phyloP scores from a whole-genome alignment of 495 filamentous ascomycete genomes.

The Bombardia bombarda region DNA sequence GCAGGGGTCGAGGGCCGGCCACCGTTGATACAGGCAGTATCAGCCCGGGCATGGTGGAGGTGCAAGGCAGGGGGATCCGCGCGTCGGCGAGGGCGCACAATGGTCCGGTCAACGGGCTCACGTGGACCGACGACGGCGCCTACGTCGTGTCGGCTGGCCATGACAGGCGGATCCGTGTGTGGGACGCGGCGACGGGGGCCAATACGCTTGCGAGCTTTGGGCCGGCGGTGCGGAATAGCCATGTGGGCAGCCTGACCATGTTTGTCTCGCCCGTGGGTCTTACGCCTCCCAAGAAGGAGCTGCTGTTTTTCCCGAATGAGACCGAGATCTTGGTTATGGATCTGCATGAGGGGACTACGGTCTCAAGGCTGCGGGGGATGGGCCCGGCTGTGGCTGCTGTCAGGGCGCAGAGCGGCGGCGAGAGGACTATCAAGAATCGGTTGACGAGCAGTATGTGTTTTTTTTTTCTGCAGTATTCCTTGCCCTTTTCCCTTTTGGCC shows the following conservation, averaged over 20 bases:
- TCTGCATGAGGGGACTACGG: slow-evolving; percentile 61
- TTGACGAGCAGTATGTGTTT: slow-evolving; percentile 43
- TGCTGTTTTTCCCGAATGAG: slow-evolving; percentile 71
- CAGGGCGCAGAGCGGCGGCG: slow-evolving; percentile 22
- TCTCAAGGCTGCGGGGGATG: slow-evolving; percentile 59
- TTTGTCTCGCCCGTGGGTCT: slow-evolving; percentile 49
- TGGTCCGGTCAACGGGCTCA: slow-evolving; percentile 72
- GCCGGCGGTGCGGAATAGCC: slow-evolving; percentile 62
- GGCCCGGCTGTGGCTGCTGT: slow-evolving; percentile 42
- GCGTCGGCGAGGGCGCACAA: slow-evolving; percentile 57
- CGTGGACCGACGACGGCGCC: slow-evolving; percentile 71
- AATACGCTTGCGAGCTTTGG: slow-evolving; percentile 83
- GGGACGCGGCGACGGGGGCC: slow-evolving; percentile 68
- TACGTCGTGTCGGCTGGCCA: slow-evolving; percentile 72
- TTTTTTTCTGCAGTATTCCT: neutral
- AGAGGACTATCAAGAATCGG: slow-evolving; percentile 43
- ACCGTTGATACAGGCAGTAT: too few relatives aligned
- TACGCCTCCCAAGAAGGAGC: slow-evolving; percentile 44
- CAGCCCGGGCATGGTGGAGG: slow-evolving; percentile 35
- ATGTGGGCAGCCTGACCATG: slow-evolving; percentile 55
- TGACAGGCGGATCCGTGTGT: slow-evolving; percentile 74
- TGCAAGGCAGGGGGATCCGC: slow-evolving; percentile 37
- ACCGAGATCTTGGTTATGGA: slow-evolving; percentile 70
- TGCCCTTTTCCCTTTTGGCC: too few relatives aligned
- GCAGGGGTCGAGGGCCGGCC: slow-evolving; percentile 27